A percentile compares a stretch with the other conserved stretches of the same genome.
Evolutionary conservation across 1,284 basidiomycete species (phyloP).

Genomic region (Mycosarcoma mackinlayi): DNA sequence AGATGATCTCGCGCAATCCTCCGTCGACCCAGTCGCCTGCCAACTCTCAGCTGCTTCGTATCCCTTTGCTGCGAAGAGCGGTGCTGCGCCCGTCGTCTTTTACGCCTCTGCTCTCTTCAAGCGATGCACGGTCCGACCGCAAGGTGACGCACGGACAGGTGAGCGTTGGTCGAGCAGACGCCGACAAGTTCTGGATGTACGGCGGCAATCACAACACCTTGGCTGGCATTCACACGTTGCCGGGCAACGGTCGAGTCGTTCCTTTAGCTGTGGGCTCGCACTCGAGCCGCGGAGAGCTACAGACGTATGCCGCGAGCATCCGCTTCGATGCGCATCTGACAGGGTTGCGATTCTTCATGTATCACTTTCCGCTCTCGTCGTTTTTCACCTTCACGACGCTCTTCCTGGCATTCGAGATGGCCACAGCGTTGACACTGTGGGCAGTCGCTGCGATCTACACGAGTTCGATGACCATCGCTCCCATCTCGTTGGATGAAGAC

Average conservation of each 20-base stretch:
- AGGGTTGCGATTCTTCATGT: constrained; percentile 64
- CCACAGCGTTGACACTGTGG: constrained; percentile 61
- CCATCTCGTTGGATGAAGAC: constrained; percentile 28
- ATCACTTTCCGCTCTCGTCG: constrained; percentile 59
- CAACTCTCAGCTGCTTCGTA: constrained; percentile 52
- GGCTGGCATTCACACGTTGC: constrained; percentile 24
- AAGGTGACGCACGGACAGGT: constrained; percentile 46
- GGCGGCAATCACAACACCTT: constrained; percentile 47
- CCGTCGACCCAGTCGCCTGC: constrained; percentile 17
- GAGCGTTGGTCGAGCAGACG: constrained; percentile 54
- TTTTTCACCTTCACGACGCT: constrained; percentile 60
- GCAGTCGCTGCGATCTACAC: constrained; percentile 57
- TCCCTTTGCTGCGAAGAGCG: constrained; percentile 51
- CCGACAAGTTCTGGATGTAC: constrained; percentile 57
- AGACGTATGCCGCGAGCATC: constrained; percentile 55
- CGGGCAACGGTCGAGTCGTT: constrained; percentile 17
- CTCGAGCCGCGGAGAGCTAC: constrained; percentile 59
- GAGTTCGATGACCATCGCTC: constrained; percentile 32
- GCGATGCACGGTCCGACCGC: constrained; percentile 30
- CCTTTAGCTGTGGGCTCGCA: constrained; percentile 39
- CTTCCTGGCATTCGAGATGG: constrained; percentile 62
- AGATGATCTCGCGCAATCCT: constrained; percentile 46
- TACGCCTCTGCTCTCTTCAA: constrained; percentile 27
- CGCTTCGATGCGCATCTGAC: constrained; percentile 64
- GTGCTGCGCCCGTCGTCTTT: constrained; percentile 47